These are phyloP conservation scores for Malus hybrid DNA, from an alignment of 331 rosid species.

Conservation along the genomic window DNA sequence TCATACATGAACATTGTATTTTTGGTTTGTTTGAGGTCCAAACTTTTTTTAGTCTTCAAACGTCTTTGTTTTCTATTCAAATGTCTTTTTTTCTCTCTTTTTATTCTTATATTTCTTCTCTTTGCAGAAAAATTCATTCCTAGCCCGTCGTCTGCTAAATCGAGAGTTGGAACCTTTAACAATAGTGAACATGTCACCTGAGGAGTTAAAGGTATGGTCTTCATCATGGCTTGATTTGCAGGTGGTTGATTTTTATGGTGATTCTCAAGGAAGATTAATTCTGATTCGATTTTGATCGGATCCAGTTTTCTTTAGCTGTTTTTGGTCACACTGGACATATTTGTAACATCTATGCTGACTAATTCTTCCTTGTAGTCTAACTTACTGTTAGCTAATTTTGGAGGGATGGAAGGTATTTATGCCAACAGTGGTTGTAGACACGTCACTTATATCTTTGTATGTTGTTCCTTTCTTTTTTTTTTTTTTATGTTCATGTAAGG, in stretches of 20 bases:
- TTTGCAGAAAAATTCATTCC: conserved; percentile 48
- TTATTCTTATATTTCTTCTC: neutral
- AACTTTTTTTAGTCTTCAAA: neutral
- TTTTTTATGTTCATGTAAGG: neutral
- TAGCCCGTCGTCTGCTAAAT: conserved; percentile 63
- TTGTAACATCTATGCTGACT: neutral
- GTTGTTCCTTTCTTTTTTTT: neutral
- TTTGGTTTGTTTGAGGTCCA: neutral
- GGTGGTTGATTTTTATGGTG: neutral
- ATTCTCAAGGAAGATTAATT: neutral
- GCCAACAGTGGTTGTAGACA: neutral
- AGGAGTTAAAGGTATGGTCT: conserved; percentile 69
- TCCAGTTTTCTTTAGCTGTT: neutral
- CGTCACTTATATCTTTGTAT: neutral
- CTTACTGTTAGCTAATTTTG: neutral
- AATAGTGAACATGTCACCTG: conserved; percentile 78
- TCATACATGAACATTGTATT: neutral
- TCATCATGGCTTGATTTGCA: neutral
- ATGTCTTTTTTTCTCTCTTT: neutral
- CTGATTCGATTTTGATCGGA: neutral
- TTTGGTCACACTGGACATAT: neutral
- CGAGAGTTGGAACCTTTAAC: conserved; percentile 85
- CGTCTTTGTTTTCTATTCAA: too few relatives aligned
- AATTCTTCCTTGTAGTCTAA: neutral
- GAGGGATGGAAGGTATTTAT: neutral